Conservation (phyloP, 169 alveolate species). For the Toxoplasma gondii region DNA sequence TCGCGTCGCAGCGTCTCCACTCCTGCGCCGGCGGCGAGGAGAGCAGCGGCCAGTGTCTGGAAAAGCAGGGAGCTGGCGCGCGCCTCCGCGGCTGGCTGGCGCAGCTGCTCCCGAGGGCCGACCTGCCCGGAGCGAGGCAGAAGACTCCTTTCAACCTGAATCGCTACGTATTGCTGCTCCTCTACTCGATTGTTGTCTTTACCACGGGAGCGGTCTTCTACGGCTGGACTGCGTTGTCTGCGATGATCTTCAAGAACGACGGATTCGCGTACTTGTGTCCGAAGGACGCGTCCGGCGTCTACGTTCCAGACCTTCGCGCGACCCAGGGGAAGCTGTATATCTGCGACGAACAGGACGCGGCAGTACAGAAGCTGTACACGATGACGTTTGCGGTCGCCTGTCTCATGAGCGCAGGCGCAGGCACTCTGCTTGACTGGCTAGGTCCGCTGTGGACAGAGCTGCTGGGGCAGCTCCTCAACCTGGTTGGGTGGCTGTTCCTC, state of each 20-base stretch:
- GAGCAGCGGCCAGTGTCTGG: no score
- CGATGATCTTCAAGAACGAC: slow-evolving; percentile 45
- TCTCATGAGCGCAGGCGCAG: slow-evolving; percentile 76
- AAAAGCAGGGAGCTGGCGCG: no score
- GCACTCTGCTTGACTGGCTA: slow-evolving; percentile 70
- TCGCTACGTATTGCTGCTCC: slow-evolving; percentile 38
- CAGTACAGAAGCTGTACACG: slow-evolving; percentile 75
- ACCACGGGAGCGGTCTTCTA: slow-evolving; percentile 54
- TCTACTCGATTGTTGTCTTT: slow-evolving; percentile 37
- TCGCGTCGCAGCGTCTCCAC: no score
- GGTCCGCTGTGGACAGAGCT: slow-evolving; percentile 75
- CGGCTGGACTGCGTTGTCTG: slow-evolving; percentile 69
- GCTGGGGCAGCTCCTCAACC: slow-evolving; percentile 73
- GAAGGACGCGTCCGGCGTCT: neutral
- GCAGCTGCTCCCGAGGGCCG: slow-evolving; percentile 48
- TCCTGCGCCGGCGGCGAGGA: no score
- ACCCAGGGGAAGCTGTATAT: slow-evolving; percentile 49
- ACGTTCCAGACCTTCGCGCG: neutral
- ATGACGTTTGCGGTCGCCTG: slow-evolving; percentile 71
- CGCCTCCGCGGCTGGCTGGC: neutral
- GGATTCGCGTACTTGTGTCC: slow-evolving; percentile 23
- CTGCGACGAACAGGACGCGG: slow-evolving; percentile 75
- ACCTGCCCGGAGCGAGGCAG: slow-evolving; percentile 66
- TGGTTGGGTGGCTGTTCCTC: slow-evolving; percentile 71
- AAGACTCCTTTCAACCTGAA: slow-evolving; percentile 59